Conservation (phyloP, 139 green algal genomes). For the Gonium pectorale region DNA sequence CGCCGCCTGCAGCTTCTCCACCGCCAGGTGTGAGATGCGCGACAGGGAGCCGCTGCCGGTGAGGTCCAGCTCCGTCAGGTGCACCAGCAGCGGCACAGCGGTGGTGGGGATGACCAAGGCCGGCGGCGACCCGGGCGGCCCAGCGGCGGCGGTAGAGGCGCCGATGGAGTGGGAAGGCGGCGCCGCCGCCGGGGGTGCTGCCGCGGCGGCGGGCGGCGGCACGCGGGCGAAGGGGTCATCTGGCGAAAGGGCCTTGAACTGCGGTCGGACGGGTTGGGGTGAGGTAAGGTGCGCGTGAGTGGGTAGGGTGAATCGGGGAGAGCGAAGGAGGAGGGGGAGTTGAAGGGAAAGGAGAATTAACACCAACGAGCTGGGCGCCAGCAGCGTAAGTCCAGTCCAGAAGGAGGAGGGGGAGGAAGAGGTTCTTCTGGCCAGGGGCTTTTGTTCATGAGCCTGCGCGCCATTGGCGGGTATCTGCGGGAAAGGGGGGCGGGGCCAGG, state of each 20-base stretch:
- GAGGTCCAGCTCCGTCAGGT: conserved; percentile 39
- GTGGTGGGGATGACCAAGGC: too few relatives aligned
- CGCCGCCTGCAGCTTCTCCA: conserved; percentile 31
- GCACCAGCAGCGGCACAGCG: conserved; percentile 11
- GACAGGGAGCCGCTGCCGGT: conserved; percentile 5
- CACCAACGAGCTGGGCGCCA: too few relatives aligned
- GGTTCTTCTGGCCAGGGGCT: too few relatives aligned
- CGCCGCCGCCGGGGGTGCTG: neutral
- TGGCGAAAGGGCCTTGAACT: conserved; percentile 22
- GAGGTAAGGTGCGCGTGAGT: too few relatives aligned
- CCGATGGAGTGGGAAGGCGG: neutral
- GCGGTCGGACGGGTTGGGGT: neutral
- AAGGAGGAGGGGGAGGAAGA: neutral
- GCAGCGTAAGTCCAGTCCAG: too few relatives aligned
- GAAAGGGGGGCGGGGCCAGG: too few relatives aligned
- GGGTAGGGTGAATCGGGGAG: too few relatives aligned
- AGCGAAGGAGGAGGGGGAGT: too few relatives aligned
- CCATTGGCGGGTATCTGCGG: too few relatives aligned
- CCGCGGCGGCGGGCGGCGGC: neutral
- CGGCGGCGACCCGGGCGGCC: too few relatives aligned
- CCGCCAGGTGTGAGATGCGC: neutral
- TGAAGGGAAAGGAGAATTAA: too few relatives aligned
- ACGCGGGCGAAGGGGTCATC: conserved; percentile 2
- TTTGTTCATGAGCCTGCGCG: too few relatives aligned
- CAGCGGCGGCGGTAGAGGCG: neutral